A percentile compares a stretch with the other conserved stretches of the same genome.
phyloP scores from a whole-genome alignment of 2,329 filamentous ascomycete species.

The Colletotrichum cuscutae region DNA sequence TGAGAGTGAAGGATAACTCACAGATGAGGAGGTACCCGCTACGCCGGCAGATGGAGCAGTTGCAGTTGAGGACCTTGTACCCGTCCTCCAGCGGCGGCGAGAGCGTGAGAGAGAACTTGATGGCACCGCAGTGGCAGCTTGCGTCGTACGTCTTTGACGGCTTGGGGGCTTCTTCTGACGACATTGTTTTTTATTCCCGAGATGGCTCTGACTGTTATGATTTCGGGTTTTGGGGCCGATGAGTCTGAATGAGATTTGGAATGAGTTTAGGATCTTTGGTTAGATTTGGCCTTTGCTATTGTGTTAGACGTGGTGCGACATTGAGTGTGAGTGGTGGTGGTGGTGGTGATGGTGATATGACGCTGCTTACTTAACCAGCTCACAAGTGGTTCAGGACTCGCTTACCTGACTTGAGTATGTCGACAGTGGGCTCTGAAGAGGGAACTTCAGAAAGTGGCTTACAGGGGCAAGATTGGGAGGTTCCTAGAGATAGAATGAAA shows the following conservation, averaged over 20 bases:
- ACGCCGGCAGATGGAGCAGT: constrained; percentile 63
- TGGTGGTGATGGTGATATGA: background rate
- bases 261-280: too few relatives aligned
- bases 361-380: background rate
- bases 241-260: too few relatives aligned
- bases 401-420: background rate
- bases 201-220: too few relatives aligned
- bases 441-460: background rate
- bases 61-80: constrained; percentile 59
- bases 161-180: constrained; percentile 33
- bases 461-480: too few relatives aligned
- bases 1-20: too few relatives aligned
- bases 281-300: too few relatives aligned
- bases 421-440: background rate
- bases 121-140: constrained; percentile 63
- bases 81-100: constrained; percentile 57
- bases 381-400: background rate
- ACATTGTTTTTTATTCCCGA: constrained; percentile 18
- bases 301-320: background rate
- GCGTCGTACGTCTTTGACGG: constrained; percentile 54
- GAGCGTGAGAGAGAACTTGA: constrained; percentile 59
- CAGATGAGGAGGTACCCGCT: constrained; percentile 63
- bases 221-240: too few relatives aligned
- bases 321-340: background rate
- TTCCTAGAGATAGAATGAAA: too few relatives aligned